Conservation (phyloP, 2,329 filamentous ascomycete genomes). For the Pseudopithomyces chartarum region DNA sequence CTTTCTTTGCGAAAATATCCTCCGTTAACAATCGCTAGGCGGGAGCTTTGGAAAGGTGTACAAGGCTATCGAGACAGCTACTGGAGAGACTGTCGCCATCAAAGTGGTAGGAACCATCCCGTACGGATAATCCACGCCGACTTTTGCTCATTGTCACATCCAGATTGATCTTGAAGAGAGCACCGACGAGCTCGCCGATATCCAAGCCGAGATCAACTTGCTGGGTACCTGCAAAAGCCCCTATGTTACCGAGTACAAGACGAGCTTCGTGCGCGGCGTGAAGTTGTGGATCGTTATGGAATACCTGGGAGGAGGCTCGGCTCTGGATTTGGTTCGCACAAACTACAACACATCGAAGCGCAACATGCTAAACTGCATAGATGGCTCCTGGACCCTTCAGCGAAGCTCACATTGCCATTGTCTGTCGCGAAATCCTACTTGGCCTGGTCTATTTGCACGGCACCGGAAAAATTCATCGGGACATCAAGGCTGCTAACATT, state of each 20-base stretch:
- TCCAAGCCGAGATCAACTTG: constrained; percentile 95
- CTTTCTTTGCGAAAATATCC: not conserved
- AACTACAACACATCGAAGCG: constrained; percentile 21
- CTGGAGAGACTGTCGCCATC: constrained; percentile 92
- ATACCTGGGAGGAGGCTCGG: constrained; percentile 92
- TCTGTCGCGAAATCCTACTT: constrained; percentile 87
- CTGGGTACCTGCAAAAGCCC: constrained; percentile 93
- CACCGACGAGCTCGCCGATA: constrained; percentile 97
- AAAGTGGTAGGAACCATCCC: constrained; percentile 75
- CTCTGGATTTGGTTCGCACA: constrained; percentile 79
- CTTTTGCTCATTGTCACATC: not conserved
- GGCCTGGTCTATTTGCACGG: constrained; percentile 92
- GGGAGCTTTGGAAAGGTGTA: constrained; percentile 97
- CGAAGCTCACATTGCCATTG: constrained; percentile 90
- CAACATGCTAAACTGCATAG: constrained; percentile 52
- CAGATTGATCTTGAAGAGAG: constrained; percentile 98
- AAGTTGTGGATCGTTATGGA: constrained; percentile 99
- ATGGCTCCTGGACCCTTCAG: constrained; percentile 88
- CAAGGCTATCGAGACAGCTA: constrained; percentile 89
- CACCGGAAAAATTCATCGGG: constrained; percentile 94
- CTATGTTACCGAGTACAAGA: constrained; percentile 94
- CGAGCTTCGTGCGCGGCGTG: constrained; percentile 91
- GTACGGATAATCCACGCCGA: not conserved
- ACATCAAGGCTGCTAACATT: constrained; percentile 96
- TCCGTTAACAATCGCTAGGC: constrained; percentile 58